Evolutionary conservation across 2,329 filamentous ascomycete species (phyloP), one percentile per base, ranked within the genome.

Genomic region (Aspergillus quadrilineatus): DNA sequence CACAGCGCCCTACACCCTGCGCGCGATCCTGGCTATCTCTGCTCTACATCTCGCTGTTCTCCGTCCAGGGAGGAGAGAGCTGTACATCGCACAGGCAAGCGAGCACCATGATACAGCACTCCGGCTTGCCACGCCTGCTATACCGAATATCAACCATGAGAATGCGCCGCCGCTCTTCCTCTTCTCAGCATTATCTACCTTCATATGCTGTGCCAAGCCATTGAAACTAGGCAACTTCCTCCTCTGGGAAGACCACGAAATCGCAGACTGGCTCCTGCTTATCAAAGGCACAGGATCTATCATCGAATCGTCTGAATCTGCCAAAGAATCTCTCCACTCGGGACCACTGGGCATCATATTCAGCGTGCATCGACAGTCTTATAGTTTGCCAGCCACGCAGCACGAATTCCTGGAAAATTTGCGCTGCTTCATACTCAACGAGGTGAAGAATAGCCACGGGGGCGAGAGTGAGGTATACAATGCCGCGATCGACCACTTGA

Each of bases 41-140:
- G 28, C n/a, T 34, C 46, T 26, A 9, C 36, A 55, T 30, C 10
- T 28, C 10, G 14, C 26, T 28, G 30, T 28, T 30, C 30, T 26
- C 15, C 26, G 34, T 28, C 37, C 45, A 14, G 39, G 50, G n/a
- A n/a, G 28, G 10, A 17, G 14, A 9, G 48, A 29, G 4, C 45
- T 43, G 5, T 45, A 50, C 42, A 34, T 42, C 12, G n/a, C 34
- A 6, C 34, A 42, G 15, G 53, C 53, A 15, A 39, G 41, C 15
- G 29, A 5, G 26, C 46, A 55, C 37, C 37, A 55, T 12, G 39
- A 50, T 34, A 10, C 39, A 9, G 53, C 53, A 4, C 39, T 56
- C 3, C 46, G 43, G 39, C 22, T 50, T 34, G 48, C 26, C 5
- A 50, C 53, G 14, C 17, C 28, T 6, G 45, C 22, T 26, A 45